Evolutionary conservation across 2,329 filamentous ascomycete species (phyloP).

Genomic region (Aspergillus intermedius): DNA sequence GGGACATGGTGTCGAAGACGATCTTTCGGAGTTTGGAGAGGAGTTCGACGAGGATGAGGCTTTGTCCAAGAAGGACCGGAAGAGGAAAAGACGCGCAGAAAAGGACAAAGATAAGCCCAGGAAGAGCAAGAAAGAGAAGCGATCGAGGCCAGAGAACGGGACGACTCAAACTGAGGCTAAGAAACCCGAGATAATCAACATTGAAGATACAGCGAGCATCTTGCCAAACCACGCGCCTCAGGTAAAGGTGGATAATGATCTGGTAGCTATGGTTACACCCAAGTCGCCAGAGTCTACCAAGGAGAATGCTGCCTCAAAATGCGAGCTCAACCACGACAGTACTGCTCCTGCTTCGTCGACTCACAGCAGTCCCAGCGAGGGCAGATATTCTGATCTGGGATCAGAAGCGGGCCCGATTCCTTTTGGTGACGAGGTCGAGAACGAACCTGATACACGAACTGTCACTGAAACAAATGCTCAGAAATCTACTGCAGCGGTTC

Average conservation of each 20-base stretch:
- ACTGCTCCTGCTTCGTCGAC: background rate
- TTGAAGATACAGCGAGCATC: background rate
- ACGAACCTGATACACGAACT: background rate
- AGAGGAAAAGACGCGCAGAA: slow-evolving; percentile 5
- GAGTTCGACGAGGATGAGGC: slow-evolving; percentile 13
- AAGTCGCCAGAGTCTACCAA: too few species aligned
- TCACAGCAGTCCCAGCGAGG: background rate
- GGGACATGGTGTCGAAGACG: background rate
- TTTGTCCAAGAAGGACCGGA: slow-evolving; percentile 1
- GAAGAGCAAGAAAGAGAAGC: slow-evolving; percentile 1
- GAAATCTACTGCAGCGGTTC: background rate
- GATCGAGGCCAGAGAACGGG: background rate
- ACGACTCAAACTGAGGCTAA: background rate
- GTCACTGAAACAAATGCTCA: background rate
- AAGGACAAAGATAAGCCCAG: slow-evolving; percentile 1
- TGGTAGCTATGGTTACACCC: too few species aligned
- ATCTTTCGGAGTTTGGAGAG: slow-evolving; percentile 14
- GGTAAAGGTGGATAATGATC: background rate
- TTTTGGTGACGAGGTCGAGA: background rate
- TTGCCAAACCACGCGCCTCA: background rate
- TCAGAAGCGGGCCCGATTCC: background rate
- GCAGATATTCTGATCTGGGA: background rate
- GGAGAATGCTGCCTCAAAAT: background rate
- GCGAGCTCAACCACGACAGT: background rate
- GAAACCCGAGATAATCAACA: background rate